Evolutionary conservation across 164 flowering plant genomes (phyloP).

Genomic region (Vitis rupestris): DNA sequence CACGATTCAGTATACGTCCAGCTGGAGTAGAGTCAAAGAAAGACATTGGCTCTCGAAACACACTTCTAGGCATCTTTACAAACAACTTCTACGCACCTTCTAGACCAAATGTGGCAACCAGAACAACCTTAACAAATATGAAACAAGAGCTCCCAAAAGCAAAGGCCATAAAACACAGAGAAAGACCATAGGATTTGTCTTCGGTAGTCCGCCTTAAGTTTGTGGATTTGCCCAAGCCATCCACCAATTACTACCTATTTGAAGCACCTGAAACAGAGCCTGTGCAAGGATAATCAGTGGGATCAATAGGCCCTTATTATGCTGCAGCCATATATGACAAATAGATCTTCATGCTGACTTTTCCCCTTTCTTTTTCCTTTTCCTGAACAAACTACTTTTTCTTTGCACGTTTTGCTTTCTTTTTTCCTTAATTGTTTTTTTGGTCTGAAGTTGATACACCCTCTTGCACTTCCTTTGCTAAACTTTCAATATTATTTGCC

Average conservation of each 20-base stretch:
- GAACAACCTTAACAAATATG: constrained; percentile 85
- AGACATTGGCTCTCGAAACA: constrained; percentile 95
- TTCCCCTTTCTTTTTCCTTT: constrained; percentile 92
- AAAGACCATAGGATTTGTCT: constrained; percentile 65
- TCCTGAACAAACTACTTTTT: constrained; percentile 97
- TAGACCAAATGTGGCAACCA: constrained; percentile 95
- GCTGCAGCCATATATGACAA: constrained; percentile 96
- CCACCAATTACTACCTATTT: constrained; percentile 98
- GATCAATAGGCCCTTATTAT: constrained; percentile 75
- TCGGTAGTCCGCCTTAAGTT: constrained; percentile 74
- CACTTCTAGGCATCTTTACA: constrained; percentile 73
- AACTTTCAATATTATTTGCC: constrained; percentile 41
- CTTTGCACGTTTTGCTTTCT: constrained; percentile 79
- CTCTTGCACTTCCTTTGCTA: constrained; percentile 65
- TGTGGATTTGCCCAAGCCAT: constrained; percentile 99
- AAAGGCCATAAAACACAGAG: constrained; percentile 90
- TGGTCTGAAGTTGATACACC: constrained; percentile 53
- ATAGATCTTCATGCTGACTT: constrained; percentile 90
- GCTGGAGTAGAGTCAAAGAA: constrained; percentile 98
- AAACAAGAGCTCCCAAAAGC: constrained; percentile 98
- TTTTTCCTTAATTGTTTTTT: constrained; percentile 77
- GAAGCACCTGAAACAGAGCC: constrained; percentile 81
- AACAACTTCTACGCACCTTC: constrained; percentile 90
- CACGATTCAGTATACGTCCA: constrained; percentile 94
- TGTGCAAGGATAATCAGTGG: constrained; percentile 87